Base-by-base conservation (phyloP, 306 rosid species). In the Inga laurina region DNA sequence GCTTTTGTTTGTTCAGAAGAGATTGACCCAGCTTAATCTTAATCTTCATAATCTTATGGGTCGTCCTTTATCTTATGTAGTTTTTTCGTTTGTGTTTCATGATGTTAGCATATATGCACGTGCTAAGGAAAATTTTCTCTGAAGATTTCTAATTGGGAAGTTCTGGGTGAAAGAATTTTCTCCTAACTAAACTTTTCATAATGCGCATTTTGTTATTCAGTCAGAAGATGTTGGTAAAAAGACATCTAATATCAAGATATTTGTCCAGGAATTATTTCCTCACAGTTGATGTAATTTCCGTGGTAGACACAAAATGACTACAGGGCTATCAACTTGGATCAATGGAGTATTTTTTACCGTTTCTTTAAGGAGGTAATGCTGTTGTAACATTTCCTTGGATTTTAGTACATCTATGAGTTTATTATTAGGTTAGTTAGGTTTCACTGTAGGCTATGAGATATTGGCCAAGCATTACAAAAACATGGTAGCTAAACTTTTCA, bases 301-400 rank as follows among this genome's bases (percentile, higher is more conserved):
- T 78, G 72, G 65, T 90, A 92, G 97, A 51, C 71, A 79, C 97
- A 92, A 82, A 91, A n/a, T 35, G 93, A 88, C 48, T 91, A 92
- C 81, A 86, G 84, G 87, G 91, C 86, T 39, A 85, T 92, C 51
- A 82, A 45, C 80, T 84, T 78, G 82, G 97, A 92, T 83, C 97
- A 92, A 43, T 92, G 97, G 97, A 70, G 81, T 43, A 83, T 73
- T 64, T 87, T 92, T 78, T 88, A 86, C 80, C 90, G 89, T 9
- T 88, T 91, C 68, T 91, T 88, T 82, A 86, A 82, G 71, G 91
- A 92, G 91, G 97, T 92, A 82, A 67, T 68, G 69, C 79, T 43
- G 71, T 79, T 77, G 37, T 49, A 59, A 56, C 11, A 44, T 62
- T 83, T 43, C 45, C 34, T 51, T 51, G 52, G 21, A 30, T 34